Conservation (phyloP, 371 early-diverging fungal genomes). For the Caulochytrium protostelioides region DNA sequence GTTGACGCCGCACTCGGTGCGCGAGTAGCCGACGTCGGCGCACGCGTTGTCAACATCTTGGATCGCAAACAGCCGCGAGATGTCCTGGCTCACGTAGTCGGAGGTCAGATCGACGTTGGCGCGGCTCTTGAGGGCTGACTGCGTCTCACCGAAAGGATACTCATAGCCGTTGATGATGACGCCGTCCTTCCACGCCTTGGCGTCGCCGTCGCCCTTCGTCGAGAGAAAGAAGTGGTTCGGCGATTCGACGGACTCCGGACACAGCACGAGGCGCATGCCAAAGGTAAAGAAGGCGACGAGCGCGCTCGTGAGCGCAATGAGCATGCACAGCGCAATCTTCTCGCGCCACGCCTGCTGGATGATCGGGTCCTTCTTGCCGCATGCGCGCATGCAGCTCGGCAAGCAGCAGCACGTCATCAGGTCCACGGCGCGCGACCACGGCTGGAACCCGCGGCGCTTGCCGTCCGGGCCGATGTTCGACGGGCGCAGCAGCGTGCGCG, state of each 20-base stretch:
- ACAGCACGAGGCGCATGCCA: constrained; percentile 14
- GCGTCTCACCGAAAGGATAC: constrained; percentile 11
- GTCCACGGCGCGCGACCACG: too few relatives aligned
- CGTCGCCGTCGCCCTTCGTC: constrained; percentile 9
- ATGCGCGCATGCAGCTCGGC: constrained; percentile 2
- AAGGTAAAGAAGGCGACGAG: constrained; percentile 17
- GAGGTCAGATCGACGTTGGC: constrained; percentile 5
- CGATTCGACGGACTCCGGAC: constrained; percentile 4
- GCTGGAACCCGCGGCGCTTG: too few relatives aligned
- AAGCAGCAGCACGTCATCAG: constrained; percentile 8
- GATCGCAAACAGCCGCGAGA: constrained; percentile 10
- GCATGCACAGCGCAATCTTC: constrained; percentile 19
- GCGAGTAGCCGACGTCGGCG: not conserved
- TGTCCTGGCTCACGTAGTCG: constrained; percentile 14
- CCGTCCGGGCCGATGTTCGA: too few relatives aligned
- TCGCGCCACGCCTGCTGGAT: constrained; percentile 24
- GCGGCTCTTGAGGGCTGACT: constrained; percentile 1
- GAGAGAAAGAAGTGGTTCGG: constrained; percentile 2
- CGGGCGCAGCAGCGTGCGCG: too few relatives aligned
- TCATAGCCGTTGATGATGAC: constrained; percentile 13
- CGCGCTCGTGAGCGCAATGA: constrained; percentile 13
- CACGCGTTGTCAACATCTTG: constrained; percentile 5
- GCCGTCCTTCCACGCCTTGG: constrained; percentile 7
- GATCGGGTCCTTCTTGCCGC: constrained; percentile 3
- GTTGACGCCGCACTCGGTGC: constrained; percentile 8